Conservation (phyloP, 805 yeast genomes). For the Maudiozyma saulgeensis region DNA sequence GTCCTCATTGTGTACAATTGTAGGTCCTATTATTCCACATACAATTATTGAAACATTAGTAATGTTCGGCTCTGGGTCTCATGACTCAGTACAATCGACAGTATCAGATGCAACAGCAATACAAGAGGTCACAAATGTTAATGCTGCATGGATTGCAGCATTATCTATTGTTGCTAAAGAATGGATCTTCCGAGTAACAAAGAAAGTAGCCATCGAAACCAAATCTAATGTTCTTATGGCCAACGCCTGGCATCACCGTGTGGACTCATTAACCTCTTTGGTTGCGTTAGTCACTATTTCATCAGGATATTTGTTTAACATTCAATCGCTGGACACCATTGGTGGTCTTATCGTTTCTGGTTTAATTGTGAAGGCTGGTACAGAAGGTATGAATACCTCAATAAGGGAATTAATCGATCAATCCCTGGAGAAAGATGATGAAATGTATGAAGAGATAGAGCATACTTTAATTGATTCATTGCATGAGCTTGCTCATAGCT, state of each 20-base stretch:
- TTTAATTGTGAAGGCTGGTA: slow-evolving; percentile 74
- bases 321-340: slow-evolving; percentile 78
- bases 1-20: slow-evolving; percentile 60
- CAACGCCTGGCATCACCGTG: slow-evolving; percentile 97
- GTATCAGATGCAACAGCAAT: neutral
- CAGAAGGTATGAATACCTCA: slow-evolving; percentile 56
- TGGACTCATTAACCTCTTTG: slow-evolving; percentile 80
- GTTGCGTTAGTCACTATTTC: slow-evolving; percentile 84
- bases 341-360: slow-evolving; percentile 82
- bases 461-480: slow-evolving; percentile 14
- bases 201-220: slow-evolving; percentile 61
- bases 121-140: slow-evolving; percentile 48
- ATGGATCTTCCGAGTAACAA: slow-evolving; percentile 74
- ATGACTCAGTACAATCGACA: slow-evolving; percentile 11
- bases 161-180: slow-evolving; percentile 81
- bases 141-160: slow-evolving; percentile 92
- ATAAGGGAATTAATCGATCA: slow-evolving; percentile 68
- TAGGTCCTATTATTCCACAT: slow-evolving; percentile 59
- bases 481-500: slow-evolving; percentile 18
- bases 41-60: slow-evolving; percentile 41
- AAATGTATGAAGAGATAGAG: slow-evolving; percentile 35
- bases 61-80: slow-evolving; percentile 14
- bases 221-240: slow-evolving; percentile 85
- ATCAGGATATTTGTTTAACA: slow-evolving; percentile 64
- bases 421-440: slow-evolving; percentile 43